These are phyloP conservation scores for Beauveria australis DNA, from an alignment of 2,329 filamentous ascomycete genomes.

Conservation along the genomic window DNA sequence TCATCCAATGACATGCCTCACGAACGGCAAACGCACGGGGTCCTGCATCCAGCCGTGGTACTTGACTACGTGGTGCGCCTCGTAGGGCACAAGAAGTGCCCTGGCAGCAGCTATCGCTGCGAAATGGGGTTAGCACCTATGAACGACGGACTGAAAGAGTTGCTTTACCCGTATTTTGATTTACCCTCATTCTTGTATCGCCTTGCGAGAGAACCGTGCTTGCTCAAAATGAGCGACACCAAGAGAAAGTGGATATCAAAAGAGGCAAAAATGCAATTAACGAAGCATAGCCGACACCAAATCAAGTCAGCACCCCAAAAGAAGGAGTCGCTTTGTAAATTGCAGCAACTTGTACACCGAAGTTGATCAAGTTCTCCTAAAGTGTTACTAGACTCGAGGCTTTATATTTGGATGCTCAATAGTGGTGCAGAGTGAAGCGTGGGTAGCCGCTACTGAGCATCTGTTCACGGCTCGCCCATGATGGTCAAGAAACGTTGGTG, in stretches of 20 bases:
- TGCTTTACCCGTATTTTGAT: neutral
- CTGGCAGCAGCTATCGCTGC: constrained; percentile 58
- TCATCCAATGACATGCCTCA: neutral
- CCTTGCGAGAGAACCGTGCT: neutral
- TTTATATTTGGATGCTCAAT: too few relatives aligned
- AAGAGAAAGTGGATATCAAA: neutral
- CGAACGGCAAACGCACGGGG: constrained; percentile 35
- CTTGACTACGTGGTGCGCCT: constrained; percentile 66
- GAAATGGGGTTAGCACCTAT: neutral
- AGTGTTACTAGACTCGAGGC: too few relatives aligned
- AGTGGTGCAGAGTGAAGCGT: too few relatives aligned
- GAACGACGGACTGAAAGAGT: accelerated
- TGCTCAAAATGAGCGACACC: neutral
- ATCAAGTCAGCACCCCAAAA: too few relatives aligned
- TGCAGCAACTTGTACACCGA: too few relatives aligned
- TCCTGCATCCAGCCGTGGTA: constrained; percentile 95
- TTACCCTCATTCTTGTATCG: neutral
- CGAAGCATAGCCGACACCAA: neutral
- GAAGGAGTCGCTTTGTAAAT: too few relatives aligned
- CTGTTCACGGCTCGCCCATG: too few relatives aligned
- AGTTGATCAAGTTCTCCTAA: too few relatives aligned
- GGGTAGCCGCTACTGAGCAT: too few relatives aligned
- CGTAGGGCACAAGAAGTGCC: constrained; percentile 77
- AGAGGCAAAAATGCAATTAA: constrained; percentile 4
- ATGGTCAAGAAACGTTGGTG: too few relatives aligned